Evolutionary conservation across 306 rosid species (phyloP).

Genomic region (Medicago arabica): DNA sequence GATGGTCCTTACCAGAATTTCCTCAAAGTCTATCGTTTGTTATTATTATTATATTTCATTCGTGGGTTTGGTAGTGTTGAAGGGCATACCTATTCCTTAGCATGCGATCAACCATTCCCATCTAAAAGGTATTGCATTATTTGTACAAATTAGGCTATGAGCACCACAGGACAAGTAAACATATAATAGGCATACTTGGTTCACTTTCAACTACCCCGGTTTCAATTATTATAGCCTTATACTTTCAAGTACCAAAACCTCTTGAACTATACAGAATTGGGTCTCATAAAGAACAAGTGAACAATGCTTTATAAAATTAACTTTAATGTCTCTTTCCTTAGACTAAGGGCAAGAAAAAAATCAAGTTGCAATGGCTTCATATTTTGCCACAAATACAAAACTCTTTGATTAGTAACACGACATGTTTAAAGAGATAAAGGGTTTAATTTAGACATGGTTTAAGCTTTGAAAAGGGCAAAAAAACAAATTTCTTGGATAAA

Average conservation of each 20-base stretch:
- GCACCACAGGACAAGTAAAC: conserved; percentile 10
- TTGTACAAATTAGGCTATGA: conserved; percentile 9
- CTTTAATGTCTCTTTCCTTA: conserved; percentile 19
- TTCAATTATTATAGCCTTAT: conserved; percentile 18
- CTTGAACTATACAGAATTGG: conserved; percentile 17
- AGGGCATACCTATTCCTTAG: conserved; percentile 15
- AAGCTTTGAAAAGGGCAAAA: conserved; percentile 58
- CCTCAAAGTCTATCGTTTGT: neutral
- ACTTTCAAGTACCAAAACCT: conserved; percentile 2
- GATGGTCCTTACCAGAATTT: neutral
- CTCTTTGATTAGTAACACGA: conserved; percentile 40
- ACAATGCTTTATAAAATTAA: conserved; percentile 6
- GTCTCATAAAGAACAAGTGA: conserved; percentile 2
- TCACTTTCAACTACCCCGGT: conserved; percentile 30
- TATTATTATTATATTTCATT: neutral
- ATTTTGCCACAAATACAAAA: conserved; percentile 37
- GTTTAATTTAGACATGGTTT: conserved; percentile 44
- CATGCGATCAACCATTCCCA: conserved; percentile 15
- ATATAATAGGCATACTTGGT: conserved; percentile 1
- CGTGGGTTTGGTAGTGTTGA: conserved; percentile 1
- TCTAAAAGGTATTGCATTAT: conserved; percentile 22
- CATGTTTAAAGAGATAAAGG: too few relatives aligned
- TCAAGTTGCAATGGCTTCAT: conserved; percentile 26
- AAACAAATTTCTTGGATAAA: conserved; percentile 40
- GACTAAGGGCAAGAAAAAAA: conserved; percentile 36